Evolutionary conservation across 2,329 filamentous ascomycete genomes (phyloP), one percentile per base, ranked within the genome.

Genomic region (Cladobotryum mycophilum): DNA sequence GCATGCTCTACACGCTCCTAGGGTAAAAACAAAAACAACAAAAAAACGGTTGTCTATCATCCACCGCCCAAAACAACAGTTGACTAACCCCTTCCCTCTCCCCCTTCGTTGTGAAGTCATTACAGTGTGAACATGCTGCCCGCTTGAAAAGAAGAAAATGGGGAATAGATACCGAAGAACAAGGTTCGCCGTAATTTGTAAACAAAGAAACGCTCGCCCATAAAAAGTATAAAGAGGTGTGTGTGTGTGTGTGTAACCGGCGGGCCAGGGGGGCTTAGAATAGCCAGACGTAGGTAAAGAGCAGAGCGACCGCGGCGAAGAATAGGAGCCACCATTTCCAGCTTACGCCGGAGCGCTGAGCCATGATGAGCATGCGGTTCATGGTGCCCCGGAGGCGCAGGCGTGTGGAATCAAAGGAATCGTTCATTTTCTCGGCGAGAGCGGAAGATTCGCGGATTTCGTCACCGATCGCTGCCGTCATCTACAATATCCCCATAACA

Each of bases 291-390:
- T 92, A 99, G 59, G 83, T 81, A 69, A 99, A 99, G 58, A 97
- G 68, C 49, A 92, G 65, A 55, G 86, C 81, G 15, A 97, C 88
- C 35, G 84, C 87, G 5, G 82, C 77, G 67, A 99, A 96, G 71
- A 99, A 99, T 41, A 75, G 78, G 47, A 96, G 68, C 93, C 93
- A 99, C 51, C 91, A 87, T 70, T 82, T 92, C 93, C 93, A 99
- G 62, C 90, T 86, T 9, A 99, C 85, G n/a, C 93, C 93, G 2
- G 91, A 95, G 61, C 84, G 79, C 72, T 97, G 82, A 4, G 93
- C 93, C 93, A 99, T 99, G 48, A 92, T 67, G 58, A 97, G 72
- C 93, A 99, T 99, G 53, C 91, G 79, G 66, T 89, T 96, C 93
- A 99, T 97, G 15, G 95, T 97, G 48, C 92, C 90, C 41, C 85